These are phyloP conservation scores for Scleroderma citrinum DNA, from an alignment of 768 basidiomycete species.

Conservation along the genomic window DNA sequence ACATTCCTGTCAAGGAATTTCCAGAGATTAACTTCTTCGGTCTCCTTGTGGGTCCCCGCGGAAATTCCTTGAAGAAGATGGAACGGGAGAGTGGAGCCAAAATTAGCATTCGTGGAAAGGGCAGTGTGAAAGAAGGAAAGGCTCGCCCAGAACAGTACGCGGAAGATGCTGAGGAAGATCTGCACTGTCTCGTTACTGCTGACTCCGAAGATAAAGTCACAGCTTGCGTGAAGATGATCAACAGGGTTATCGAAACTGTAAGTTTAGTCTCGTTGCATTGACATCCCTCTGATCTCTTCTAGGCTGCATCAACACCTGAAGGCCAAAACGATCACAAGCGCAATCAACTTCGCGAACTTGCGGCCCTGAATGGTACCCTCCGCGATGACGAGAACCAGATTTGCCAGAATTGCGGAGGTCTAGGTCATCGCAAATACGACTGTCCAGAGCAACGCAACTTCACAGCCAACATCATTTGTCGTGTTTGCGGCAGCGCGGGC, in stretches of 20 bases:
- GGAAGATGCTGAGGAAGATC: conserved; percentile 96
- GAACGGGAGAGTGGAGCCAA: conserved; percentile 97
- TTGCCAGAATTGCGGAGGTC: conserved; percentile 93
- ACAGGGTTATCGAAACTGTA: conserved; percentile 96
- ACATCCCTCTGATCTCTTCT: conserved; percentile 6
- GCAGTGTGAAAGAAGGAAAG: conserved; percentile 98
- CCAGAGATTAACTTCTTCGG: conserved; percentile 99
- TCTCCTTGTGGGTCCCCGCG: conserved; percentile 94
- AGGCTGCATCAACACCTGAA: conserved; percentile 99
- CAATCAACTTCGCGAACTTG: conserved; percentile 95
- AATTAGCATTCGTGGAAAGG: conserved; percentile 97
- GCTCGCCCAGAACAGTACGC: conserved; percentile 90
- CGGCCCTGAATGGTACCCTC: conserved; percentile 95
- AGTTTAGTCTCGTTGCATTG: conserved; percentile 22
- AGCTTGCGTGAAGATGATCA: conserved; percentile 90
- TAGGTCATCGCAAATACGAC: conserved; percentile 97
- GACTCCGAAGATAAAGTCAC: conserved; percentile 90
- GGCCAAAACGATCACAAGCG: conserved; percentile 99
- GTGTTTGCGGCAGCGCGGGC: conserved; percentile 94
- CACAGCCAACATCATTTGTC: conserved; percentile 99
- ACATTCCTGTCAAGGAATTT: conserved; percentile 99
- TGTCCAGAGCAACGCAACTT: conserved; percentile 98
- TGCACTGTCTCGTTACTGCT: conserved; percentile 94
- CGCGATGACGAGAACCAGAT: conserved; percentile 99
- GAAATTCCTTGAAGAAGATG: conserved; percentile 99